Percentiles rank a stretch among this genome's conserved stretches.
Conservation (phyloP, 345 rosid species). For the Rhodamnia argentea region DNA sequence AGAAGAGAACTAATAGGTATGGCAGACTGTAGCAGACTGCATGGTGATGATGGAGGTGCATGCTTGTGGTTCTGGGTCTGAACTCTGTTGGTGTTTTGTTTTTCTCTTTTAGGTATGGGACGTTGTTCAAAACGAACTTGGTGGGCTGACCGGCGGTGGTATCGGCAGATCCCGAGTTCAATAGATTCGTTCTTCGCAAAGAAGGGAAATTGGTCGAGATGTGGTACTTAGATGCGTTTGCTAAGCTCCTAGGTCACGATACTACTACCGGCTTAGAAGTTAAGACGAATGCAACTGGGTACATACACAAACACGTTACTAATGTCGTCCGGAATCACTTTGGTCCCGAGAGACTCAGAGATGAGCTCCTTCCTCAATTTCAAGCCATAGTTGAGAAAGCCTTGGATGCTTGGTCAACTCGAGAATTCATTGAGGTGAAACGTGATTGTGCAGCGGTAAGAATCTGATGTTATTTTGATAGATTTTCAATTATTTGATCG, state of each 20-base stretch:
- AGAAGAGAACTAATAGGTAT: slow-evolving; percentile 3
- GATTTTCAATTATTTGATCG: not conserved
- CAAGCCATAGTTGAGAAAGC: slow-evolving; percentile 7
- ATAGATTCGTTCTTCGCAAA: slow-evolving; percentile 24
- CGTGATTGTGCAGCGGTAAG: slow-evolving; percentile 12
- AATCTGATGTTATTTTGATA: not conserved
- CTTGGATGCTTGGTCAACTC: slow-evolving; percentile 10
- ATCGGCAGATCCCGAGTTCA: slow-evolving; percentile 27
- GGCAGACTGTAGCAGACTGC: not conserved
- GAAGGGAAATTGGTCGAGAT: slow-evolving; percentile 23
- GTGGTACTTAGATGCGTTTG: slow-evolving; percentile 23
- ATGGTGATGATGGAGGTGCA: not conserved
- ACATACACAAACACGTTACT: slow-evolving; percentile 19
- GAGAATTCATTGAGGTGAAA: slow-evolving; percentile 15
- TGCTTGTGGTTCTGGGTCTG: not conserved
- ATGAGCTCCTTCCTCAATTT: slow-evolving; percentile 6
- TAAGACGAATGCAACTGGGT: slow-evolving; percentile 8
- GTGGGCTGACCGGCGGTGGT: slow-evolving; percentile 22
- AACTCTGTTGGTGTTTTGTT: not conserved
- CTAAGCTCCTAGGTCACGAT: slow-evolving; percentile 18
- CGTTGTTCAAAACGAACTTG: slow-evolving; percentile 26
- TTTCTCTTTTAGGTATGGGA: slow-evolving; percentile 17
- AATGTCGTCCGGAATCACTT: slow-evolving; percentile 18
- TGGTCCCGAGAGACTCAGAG: slow-evolving; percentile 18
- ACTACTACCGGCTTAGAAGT: not conserved